phyloP scores from a whole-genome alignment of 228 moss, liverwort and hornwort species.

The Sphagnum fallax region DNA sequence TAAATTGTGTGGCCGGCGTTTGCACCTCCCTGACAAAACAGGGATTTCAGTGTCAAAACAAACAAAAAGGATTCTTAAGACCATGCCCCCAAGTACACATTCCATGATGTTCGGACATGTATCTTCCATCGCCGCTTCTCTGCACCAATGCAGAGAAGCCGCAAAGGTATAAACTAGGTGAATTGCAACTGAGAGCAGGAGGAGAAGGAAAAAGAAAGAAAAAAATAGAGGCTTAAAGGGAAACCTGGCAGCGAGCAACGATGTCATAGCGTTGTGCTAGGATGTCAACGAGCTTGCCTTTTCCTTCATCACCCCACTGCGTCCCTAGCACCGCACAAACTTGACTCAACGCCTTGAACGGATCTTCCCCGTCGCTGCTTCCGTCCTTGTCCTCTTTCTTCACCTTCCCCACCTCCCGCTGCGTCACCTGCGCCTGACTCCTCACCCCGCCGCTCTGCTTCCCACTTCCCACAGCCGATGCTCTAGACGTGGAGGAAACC shows the following conservation, averaged over 20 bases:
- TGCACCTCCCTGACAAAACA: conserved; percentile 67
- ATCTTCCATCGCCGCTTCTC: too few species aligned
- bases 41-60: too few species aligned
- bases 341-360: conserved; percentile 67
- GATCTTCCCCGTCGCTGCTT: conserved; percentile 25
- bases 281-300: conserved; percentile 98
- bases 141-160: too few species aligned
- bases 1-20: conserved; percentile 99
- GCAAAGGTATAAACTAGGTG: too few species aligned
- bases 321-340: conserved; percentile 94
- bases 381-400: conserved; percentile 1
- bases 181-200: not conserved
- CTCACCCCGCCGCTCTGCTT: conserved; percentile 12
- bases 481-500: not conserved
- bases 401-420: conserved; percentile 26
- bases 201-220: not conserved
- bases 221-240: not conserved
- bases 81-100: too few species aligned
- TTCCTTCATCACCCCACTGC: conserved; percentile 99
- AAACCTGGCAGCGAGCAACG: conserved; percentile 95
- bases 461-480: not conserved
- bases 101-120: too few species aligned
- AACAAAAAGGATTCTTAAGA: too few species aligned
- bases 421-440: conserved; percentile 46
- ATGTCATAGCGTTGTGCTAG: conserved; percentile 85